These are phyloP conservation scores for Trichoderma sp. DNA, from an alignment of 2,329 filamentous ascomycete genomes.

Conservation along the genomic window DNA sequence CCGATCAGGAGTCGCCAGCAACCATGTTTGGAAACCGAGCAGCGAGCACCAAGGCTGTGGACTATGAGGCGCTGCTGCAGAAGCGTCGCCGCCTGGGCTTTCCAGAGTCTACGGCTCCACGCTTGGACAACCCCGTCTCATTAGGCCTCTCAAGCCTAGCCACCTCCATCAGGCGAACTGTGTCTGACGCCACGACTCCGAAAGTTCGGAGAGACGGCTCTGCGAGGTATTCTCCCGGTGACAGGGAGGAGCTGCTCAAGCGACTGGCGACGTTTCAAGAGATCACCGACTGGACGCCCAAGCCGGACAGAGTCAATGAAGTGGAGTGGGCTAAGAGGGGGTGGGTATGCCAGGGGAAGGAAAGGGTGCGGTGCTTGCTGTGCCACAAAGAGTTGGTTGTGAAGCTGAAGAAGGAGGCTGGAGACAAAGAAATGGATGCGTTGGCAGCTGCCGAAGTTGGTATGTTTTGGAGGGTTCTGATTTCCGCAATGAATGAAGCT, in stretches of 20 bases:
- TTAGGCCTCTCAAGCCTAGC: constrained; percentile 32
- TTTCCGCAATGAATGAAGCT: constrained; percentile 20
- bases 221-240: constrained; percentile 82
- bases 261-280: constrained; percentile 87
- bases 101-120: constrained; percentile 46
- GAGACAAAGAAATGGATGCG: constrained; percentile 59
- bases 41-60: constrained; percentile 31
- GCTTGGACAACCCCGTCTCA: constrained; percentile 29
- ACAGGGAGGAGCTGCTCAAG: constrained; percentile 78
- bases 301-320: constrained; percentile 83
- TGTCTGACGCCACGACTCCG: constrained; percentile 33
- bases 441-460: constrained; percentile 63
- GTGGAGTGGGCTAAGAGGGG: constrained; percentile 93
- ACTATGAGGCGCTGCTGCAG: constrained; percentile 49
- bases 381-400: constrained; percentile 86
- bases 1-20: constrained; percentile 24
- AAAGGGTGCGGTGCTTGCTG: constrained; percentile 82
- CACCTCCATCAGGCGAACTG: constrained; percentile 31
- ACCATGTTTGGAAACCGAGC: constrained; percentile 26
- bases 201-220: constrained; percentile 36
- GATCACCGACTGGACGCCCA: constrained; percentile 90
- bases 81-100: constrained; percentile 59
- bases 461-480: constrained; percentile 32
- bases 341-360: constrained; percentile 83
- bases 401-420: constrained; percentile 67